These are phyloP conservation scores for Nakazawaea molendinolei DNA, from an alignment of 805 yeast species.

Conservation along the genomic window DNA sequence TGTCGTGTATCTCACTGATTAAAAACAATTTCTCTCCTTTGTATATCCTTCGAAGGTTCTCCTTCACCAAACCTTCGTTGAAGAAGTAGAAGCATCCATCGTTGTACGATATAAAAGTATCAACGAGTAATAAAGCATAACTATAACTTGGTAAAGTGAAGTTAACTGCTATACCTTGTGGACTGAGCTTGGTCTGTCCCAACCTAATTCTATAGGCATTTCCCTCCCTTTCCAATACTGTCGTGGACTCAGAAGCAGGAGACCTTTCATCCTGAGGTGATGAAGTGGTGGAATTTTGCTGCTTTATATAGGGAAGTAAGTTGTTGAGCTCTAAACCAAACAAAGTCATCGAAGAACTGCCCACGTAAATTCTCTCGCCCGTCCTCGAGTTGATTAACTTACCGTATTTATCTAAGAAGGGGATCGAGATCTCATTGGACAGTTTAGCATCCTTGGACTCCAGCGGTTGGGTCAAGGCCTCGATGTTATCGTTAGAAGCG, in stretches of 20 bases:
- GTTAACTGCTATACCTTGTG: conserved; percentile 62
- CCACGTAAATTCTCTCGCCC: conserved; percentile 71
- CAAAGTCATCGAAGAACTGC: conserved; percentile 77
- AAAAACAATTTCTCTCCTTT: conserved; percentile 21
- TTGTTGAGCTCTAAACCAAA: conserved; percentile 75
- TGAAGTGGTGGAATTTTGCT: conserved; percentile 11
- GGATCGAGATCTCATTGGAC: conserved; percentile 56
- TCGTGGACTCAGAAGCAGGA: conserved; percentile 30
- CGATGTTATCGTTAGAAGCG: too few species aligned
- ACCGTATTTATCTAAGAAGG: conserved; percentile 66
- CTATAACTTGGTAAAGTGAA: conserved; percentile 72
- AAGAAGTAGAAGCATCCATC: conserved; percentile 83
- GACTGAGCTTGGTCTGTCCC: conserved; percentile 61
- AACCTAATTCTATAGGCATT: conserved; percentile 67
- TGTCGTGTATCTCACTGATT: conserved; percentile 32
- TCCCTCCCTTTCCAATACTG: conserved; percentile 67
- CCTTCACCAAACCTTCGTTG: conserved; percentile 73
- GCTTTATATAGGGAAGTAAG: conserved; percentile 16
- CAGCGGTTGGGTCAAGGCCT: too few species aligned
- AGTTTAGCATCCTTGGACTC: too few species aligned
- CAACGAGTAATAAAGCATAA: conserved; percentile 68
- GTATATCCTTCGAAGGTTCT: conserved; percentile 56
- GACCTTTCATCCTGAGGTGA: conserved; percentile 18
- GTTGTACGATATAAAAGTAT: conserved; percentile 69
- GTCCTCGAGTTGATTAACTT: conserved; percentile 67